phyloP scores from a whole-genome alignment of 1,139 yeast genomes.

The Lodderomyces jiufengensis region DNA sequence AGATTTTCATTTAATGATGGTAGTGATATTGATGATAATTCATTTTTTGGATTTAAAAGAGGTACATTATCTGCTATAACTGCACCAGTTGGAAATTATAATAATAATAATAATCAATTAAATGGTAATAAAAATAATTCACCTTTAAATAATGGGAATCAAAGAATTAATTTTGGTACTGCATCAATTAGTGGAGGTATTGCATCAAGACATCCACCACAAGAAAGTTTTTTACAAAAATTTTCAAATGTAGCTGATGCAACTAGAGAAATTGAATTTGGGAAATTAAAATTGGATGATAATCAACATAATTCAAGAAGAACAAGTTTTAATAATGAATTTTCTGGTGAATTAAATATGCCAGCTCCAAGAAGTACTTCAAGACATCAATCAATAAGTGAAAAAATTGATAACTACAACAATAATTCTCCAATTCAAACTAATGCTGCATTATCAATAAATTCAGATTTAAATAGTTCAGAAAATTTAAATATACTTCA shows the following conservation, averaged over 20 bases:
- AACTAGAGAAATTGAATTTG: slow-evolving; percentile 65
- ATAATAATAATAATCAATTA: slow-evolving; percentile 5
- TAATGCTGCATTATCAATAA: slow-evolving; percentile 35
- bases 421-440: slow-evolving; percentile 50
- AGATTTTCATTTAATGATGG: slow-evolving; percentile 43
- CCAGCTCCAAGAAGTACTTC: slow-evolving; percentile 37
- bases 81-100: slow-evolving; percentile 26
- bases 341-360: slow-evolving; percentile 50
- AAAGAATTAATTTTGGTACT: slow-evolving; percentile 45
- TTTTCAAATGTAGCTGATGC: slow-evolving; percentile 77
- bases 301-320: slow-evolving; percentile 31
- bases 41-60: slow-evolving; percentile 43
- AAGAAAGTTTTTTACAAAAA: slow-evolving; percentile 57
- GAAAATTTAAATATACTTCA: slow-evolving; percentile 8
- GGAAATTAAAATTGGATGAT: slow-evolving; percentile 25
- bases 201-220: slow-evolving; percentile 45
- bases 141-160: slow-evolving; percentile 7
- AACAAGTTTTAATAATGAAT: slow-evolving; percentile 46
- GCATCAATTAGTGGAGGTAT: slow-evolving; percentile 63
- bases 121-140: slow-evolving; percentile 6
- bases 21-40: slow-evolving; percentile 41
- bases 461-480: slow-evolving; percentile 25
- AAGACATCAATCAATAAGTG: slow-evolving; percentile 60
- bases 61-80: slow-evolving; percentile 49
- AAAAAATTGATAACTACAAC: slow-evolving; percentile 59